Percentiles rank a stretch among this genome's conserved stretches.
Conservation (phyloP, 192 early-diverging fungal species). For the Chytriomyces sp. region DNA sequence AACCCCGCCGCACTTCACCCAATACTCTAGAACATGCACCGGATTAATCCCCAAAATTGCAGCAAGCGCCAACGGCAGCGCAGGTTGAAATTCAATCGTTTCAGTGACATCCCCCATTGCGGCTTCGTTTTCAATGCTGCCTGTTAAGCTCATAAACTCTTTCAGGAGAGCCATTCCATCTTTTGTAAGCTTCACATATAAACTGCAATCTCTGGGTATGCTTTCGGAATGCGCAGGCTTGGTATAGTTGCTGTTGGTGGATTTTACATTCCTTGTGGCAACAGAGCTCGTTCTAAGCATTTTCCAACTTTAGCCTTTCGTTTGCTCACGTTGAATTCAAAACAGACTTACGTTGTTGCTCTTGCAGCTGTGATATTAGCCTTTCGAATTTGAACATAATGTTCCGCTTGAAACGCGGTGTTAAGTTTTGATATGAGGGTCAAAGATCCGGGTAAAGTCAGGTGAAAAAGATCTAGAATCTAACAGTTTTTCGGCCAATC, state of each 20-base stretch:
- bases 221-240: background rate
- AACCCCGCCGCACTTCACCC: background rate
- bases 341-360: background rate
- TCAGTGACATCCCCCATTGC: background rate
- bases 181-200: background rate
- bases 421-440: background rate
- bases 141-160: background rate
- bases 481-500: background rate
- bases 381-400: background rate
- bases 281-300: too few relatives aligned
- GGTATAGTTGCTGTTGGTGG: background rate
- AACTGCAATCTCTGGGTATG: background rate
- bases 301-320: background rate
- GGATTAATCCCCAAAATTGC: background rate
- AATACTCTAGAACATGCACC: background rate
- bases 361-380: background rate
- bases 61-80: background rate
- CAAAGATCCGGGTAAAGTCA: background rate
- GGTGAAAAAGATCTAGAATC: constrained; percentile 11
- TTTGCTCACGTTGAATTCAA: background rate
- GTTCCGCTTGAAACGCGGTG: background rate
- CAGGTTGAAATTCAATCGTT: background rate
- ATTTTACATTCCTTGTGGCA: background rate
- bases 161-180: background rate
- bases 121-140: too few relatives aligned